Evolutionary conservation across 345 rosid genomes (phyloP).

Genomic region (Ceriops decandra): DNA sequence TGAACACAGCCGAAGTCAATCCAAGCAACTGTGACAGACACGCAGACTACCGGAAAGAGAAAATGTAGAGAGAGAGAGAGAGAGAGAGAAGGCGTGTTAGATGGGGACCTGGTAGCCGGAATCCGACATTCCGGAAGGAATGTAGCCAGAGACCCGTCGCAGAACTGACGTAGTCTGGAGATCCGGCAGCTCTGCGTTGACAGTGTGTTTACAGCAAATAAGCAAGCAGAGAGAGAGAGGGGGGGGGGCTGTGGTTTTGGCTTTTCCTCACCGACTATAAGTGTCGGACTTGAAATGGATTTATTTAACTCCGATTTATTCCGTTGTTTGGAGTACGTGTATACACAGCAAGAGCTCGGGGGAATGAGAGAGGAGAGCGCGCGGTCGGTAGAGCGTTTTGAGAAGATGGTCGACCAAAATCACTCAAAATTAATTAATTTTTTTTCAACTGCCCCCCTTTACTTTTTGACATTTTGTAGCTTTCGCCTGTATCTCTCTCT

Average conservation of each 20-base stretch:
- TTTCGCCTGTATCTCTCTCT: too few relatives aligned
- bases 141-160: slow-evolving; percentile 17
- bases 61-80: not conserved
- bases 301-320: slow-evolving; percentile 38
- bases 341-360: not conserved
- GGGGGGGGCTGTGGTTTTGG: not conserved
- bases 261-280: slow-evolving; percentile 29
- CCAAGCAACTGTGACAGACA: not conserved
- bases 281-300: slow-evolving; percentile 44
- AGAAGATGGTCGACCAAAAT: not conserved
- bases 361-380: not conserved
- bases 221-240: not conserved
- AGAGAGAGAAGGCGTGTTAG: slow-evolving; percentile 1
- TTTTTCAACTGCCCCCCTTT: too few relatives aligned
- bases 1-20: not conserved
- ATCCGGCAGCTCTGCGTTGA: not conserved
- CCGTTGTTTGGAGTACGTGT: slow-evolving; percentile 34
- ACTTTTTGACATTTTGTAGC: too few relatives aligned
- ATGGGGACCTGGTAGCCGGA: not conserved
- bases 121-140: slow-evolving; percentile 26
- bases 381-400: too few relatives aligned
- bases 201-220: not conserved
- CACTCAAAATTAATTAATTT: too few relatives aligned
- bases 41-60: not conserved
- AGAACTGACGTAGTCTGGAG: not conserved